Base-by-base conservation (phyloP, 2,329 filamentous ascomycete genomes). In the Fusarium clavum region DNA sequence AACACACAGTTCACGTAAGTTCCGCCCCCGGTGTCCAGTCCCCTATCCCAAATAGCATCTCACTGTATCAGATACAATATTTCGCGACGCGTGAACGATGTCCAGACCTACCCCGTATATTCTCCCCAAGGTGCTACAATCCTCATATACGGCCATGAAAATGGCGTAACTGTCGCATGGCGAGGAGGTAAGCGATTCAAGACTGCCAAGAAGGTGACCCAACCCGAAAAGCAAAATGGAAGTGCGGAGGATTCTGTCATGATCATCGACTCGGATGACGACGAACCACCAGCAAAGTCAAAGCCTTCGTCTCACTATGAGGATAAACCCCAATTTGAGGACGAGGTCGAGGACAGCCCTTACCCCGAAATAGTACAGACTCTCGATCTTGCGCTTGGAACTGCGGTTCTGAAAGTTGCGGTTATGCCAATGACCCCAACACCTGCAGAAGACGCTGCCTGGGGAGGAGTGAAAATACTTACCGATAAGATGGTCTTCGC, bases 91-190 rank as follows among this genome's bases (percentile, higher is more conserved):
- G 82, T 90, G 49, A 83, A 90, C 77, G 83, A 88, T 73, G 83
- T 89, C 52, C 87, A 89, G 71, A 84, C 84, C 6, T 91, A 91
- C 73, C 89, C 89, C 2, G 81, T 89, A 20, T 83, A 84, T 61
- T 90, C 89, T 3, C 84, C 88, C 3, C 89, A 91, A 73, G 89
- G 89, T 38, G 89, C 89, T 9, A 88, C 85, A 4, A 85, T 91
- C 73, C 76, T 91, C 27, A 79, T 91, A 46, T 90, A 90, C 72
- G 88, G 87, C 47, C 88, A 91, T 71, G 87, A 90, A 63, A 88
- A 86, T 76, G 89, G 89, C 46, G 78, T 90, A 44, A 88, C 85
- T 5, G 73, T 91, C 40, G 78, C 88, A 25, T 91, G 89, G 89
- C 85, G 88, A 44, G 89, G 89, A 47, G 89, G 89, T 13, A 84